Evolutionary conservation across 805 yeast species (phyloP), one percentile per base, ranked within the genome.

Genomic region (Myxozyma nipponensis): DNA sequence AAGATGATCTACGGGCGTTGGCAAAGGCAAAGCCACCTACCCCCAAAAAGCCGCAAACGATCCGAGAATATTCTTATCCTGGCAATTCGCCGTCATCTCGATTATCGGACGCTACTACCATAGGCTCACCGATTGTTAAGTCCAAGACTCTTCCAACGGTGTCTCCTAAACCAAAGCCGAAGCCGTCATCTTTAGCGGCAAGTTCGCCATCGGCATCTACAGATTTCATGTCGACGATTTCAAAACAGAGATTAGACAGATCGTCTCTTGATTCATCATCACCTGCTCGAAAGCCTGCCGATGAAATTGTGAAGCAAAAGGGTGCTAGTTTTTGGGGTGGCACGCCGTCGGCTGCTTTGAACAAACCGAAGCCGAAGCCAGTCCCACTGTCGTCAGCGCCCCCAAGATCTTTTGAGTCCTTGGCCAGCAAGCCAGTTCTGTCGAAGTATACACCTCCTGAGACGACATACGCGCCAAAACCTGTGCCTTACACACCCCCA

Each of bases 21-120:
- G 19, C 13, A 10, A 25, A 24, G 24, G 17, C 15, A 30, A 19
- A 18, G 18, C 44, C 44, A 15, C 35, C 25, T 7, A 18, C 26
- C 7, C 44, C 44, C n/a, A 18, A 22, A 13, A 41, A 41, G 44
- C 44, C 44, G 23, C 36, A 28, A 22, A 25, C 34, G 15, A 9
- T 41, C 3, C 7, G 44, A 15, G 28, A 28, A 13, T 39, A 18
- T n/a, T 39, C 42, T 18, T 39, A n/a, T n/a, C n/a, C n/a, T n/a
- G n/a, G n/a, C n/a, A n/a, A n/a, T n/a, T n/a, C n/a, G n/a, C n/a
- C n/a, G n/a, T n/a, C n/a, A n/a, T n/a, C n/a, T n/a, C n/a, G n/a
- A n/a, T n/a, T n/a, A n/a, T n/a, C n/a, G n/a, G n/a, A n/a, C n/a
- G n/a, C n/a, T n/a, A n/a, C n/a, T n/a, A n/a, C n/a, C n/a, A n/a